Base-by-base conservation (phyloP, 352 stramenopile species). In the Phytophthora hybrid region DNA sequence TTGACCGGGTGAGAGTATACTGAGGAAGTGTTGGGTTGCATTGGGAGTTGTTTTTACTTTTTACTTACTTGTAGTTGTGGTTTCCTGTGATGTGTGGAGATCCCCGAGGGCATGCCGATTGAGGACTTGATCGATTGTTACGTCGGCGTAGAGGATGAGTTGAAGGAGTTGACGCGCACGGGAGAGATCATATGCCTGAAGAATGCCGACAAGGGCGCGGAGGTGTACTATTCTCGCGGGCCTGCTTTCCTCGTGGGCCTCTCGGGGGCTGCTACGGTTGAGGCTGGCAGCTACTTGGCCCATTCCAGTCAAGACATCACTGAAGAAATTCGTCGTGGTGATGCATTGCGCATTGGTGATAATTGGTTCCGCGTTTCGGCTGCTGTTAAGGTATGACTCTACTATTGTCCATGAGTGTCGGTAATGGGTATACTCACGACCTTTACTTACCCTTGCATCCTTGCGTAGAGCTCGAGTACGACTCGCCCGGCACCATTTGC, bases 151-250 rank as follows among this genome's bases (percentile, higher is more conserved):
- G 88, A 96, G 64, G 81, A 93, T 8, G 89, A 96, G 51, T 70
- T 96, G 16, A 88, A 89, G 34, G 86, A 94, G 32, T 62, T 95
- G 52, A 82, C 85, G 29, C 85, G 85, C 49, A 89, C 81, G 7
- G 89, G 89, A 51, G 87, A 94, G 64, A 82, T 96, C 59, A 95
- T 96, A 52, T 95, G 88, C 57, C 66, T 96, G n/a, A 94, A 94
- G 65, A 95, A 93, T 53, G 85, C 80, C 0, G 88, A 95, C 61
- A 93, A 87, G 32, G 87, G 87, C 16, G 80, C 78, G 1, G 89
- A 95, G 26, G 89, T 96, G 52, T 96, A 88, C 71, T 96, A 93
- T 65, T 80, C 88, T 26, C 89, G 89, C 26, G 84, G 85, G 4
- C 52, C 74, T 26, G 64, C 76, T 26, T 96, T 93, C 65, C 71